Evolutionary conservation across 495 filamentous ascomycete species (phyloP).

Genomic region (Stereocaulon alpinum): DNA sequence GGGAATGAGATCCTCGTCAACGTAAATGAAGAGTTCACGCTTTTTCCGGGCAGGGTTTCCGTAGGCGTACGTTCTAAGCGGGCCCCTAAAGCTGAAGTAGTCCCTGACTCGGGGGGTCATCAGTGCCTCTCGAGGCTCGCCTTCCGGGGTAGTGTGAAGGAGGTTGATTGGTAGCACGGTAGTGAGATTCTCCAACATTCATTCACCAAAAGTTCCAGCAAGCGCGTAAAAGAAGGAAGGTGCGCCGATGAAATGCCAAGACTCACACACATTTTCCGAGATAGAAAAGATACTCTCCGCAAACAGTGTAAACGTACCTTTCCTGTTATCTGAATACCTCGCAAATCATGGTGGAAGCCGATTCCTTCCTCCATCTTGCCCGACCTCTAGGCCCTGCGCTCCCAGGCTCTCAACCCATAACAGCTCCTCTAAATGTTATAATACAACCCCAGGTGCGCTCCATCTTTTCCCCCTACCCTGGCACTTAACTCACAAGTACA

Average conservation of each 20-base stretch:
- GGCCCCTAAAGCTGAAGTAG: no score
- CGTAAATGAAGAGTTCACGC: no score
- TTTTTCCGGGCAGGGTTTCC: no score
- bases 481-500: background rate
- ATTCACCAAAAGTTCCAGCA: no score
- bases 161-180: background rate
- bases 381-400: slow-evolving; percentile 75
- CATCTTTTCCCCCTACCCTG: slow-evolving; percentile 26
- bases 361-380: slow-evolving; percentile 88
- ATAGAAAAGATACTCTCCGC: no score
- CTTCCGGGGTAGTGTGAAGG: no score
- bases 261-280: background rate
- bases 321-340: background rate
- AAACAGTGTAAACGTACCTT: background rate
- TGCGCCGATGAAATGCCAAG: background rate
- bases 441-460: slow-evolving; percentile 78
- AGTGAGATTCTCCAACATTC: background rate
- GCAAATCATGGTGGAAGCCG: slow-evolving; percentile 59
- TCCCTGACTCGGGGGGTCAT: no score
- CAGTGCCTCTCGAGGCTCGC: no score
- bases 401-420: slow-evolving; percentile 68
- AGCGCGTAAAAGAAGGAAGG: background rate
- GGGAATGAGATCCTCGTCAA: no score
- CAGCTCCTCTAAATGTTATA: slow-evolving; percentile 80
- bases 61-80: no score